phyloP scores from a whole-genome alignment of 108 stramenopile genomes.

The Fragilaria crotonensis region DNA sequence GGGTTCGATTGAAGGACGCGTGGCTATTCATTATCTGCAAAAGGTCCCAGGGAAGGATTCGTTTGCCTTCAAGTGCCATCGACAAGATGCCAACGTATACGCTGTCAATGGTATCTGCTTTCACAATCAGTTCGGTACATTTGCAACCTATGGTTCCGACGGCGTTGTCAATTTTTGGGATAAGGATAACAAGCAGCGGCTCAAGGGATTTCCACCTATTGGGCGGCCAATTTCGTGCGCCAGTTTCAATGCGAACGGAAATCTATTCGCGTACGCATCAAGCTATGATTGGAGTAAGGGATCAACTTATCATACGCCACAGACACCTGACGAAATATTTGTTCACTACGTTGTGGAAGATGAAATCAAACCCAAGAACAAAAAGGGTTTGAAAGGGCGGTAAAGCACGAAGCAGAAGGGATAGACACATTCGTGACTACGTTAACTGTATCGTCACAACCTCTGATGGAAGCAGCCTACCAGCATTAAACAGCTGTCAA shows the following conservation, averaged over 20 bases:
- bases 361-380: constrained; percentile 86
- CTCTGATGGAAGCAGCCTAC: too few relatives aligned
- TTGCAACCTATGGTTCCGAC: constrained; percentile 88
- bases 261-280: constrained; percentile 85
- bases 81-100: constrained; percentile 63
- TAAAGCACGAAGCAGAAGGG: constrained; percentile 9
- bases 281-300: constrained; percentile 94
- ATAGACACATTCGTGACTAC: too few relatives aligned
- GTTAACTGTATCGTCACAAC: too few relatives aligned
- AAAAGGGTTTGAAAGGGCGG: constrained; percentile 14
- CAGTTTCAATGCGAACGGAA: constrained; percentile 81
- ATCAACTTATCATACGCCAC: constrained; percentile 38
- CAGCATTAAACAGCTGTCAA: too few relatives aligned
- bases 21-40: constrained; percentile 92
- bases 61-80: constrained; percentile 98
- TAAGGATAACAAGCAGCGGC: constrained; percentile 87
- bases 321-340: constrained; percentile 72
- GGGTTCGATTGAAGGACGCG: constrained; percentile 94
- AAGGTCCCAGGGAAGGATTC: constrained; percentile 70
- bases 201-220: constrained; percentile 74
- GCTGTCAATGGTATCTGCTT: constrained; percentile 92
- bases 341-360: constrained; percentile 75
- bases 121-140: constrained; percentile 78
- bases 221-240: constrained; percentile 70
- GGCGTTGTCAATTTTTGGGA: constrained; percentile 97